Conservation (phyloP, 176 grass and related monocot genomes). For the Triticum timopheevii region DNA sequence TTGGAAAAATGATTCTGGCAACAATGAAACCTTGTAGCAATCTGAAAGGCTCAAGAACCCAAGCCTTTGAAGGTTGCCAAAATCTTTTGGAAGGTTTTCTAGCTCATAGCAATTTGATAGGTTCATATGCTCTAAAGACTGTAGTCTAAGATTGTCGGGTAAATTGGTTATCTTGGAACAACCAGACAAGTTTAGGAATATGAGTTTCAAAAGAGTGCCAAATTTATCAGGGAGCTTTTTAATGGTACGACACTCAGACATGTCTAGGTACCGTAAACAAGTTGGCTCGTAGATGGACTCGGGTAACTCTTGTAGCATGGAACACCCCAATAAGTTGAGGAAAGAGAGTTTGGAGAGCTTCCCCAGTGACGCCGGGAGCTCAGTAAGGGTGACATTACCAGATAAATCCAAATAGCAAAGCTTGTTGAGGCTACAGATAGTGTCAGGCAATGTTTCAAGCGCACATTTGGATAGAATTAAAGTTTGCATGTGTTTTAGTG, state of each 20-base stretch:
- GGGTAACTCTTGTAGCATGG: neutral
- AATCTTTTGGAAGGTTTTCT: constrained; percentile 24
- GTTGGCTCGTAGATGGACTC: neutral
- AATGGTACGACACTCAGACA: neutral
- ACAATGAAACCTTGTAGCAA: constrained; percentile 1
- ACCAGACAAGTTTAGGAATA: neutral
- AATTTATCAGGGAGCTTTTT: neutral
- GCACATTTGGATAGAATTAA: constrained; percentile 37
- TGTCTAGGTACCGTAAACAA: neutral
- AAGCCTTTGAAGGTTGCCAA: constrained; percentile 18
- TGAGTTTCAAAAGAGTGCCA: neutral
- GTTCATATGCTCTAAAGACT: neutral
- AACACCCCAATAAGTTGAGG: neutral
- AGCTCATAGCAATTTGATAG: neutral
- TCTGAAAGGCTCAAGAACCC: constrained; percentile 23
- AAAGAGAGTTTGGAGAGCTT: neutral
- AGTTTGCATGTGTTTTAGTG: constrained; percentile 28
- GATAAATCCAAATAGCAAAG: constrained; percentile 23
- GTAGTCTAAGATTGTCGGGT: neutral
- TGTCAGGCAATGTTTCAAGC: constrained; percentile 31
- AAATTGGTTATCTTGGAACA: neutral
- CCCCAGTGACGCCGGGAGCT: neutral
- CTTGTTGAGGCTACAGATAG: neutral
- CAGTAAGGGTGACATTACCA: neutral
- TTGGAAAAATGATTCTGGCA: constrained; percentile 24